Evolutionary conservation across 2,329 filamentous ascomycete species (phyloP).

Genomic region (Diaporthe caulivora): DNA sequence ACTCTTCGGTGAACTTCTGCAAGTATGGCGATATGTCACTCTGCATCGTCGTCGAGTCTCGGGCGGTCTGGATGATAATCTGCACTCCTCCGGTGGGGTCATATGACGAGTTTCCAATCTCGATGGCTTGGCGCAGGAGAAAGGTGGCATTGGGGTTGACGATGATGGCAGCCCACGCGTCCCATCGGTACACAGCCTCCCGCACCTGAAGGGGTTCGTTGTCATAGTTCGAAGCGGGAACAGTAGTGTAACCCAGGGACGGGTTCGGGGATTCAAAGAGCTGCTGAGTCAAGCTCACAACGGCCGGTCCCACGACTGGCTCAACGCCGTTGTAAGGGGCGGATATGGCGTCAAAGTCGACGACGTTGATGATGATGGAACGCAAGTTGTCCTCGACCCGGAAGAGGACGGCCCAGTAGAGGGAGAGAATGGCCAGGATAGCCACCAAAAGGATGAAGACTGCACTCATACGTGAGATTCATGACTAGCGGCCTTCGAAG

Average conservation of each 20-base stretch:
- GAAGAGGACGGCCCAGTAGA: conserved; percentile 73
- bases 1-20: conserved; percentile 57
- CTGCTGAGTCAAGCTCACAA: conserved; percentile 59
- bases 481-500: background rate
- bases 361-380: conserved; percentile 66
- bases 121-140: conserved; percentile 66
- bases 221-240: conserved; percentile 63
- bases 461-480: conserved; percentile 39
- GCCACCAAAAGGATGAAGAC: conserved; percentile 66
- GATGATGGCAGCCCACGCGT: conserved; percentile 72
- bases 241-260: conserved; percentile 63
- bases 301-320: conserved; percentile 68
- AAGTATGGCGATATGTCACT: conserved; percentile 67
- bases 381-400: conserved; percentile 61
- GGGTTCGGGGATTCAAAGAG: conserved; percentile 53
- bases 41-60: conserved; percentile 67
- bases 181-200: conserved; percentile 68
- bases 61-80: conserved; percentile 65
- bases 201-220: conserved; percentile 68
- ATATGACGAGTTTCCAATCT: conserved; percentile 68
- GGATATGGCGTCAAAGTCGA: conserved; percentile 71
- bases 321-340: conserved; percentile 62
- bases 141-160: conserved; percentile 73
- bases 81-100: conserved; percentile 71
- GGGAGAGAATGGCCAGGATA: conserved; percentile 66